Conservation (phyloP, 306 rosid species). For the Cucurbita ficifolia region DNA sequence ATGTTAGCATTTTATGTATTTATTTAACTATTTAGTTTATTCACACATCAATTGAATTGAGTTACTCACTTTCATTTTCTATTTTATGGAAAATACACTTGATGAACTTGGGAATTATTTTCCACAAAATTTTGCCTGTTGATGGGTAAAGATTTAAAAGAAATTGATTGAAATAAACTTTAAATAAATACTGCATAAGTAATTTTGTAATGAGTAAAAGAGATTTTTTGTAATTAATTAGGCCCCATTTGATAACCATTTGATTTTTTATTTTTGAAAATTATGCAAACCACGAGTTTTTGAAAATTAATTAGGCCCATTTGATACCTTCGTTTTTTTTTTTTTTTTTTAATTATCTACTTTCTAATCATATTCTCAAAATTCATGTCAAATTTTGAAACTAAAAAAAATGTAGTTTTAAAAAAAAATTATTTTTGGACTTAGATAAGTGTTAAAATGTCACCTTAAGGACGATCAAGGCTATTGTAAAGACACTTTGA, state of each 20-base stretch:
- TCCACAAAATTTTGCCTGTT: neutral
- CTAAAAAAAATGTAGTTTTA: neutral
- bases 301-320: neutral
- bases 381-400: neutral
- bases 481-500: too few species aligned
- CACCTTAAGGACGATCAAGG: too few species aligned
- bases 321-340: too few species aligned
- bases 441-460: neutral
- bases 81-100: neutral
- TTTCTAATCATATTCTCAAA: neutral
- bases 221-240: neutral
- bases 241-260: neutral
- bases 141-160: neutral
- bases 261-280: too few species aligned
- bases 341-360: neutral
- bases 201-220: neutral
- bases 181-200: neutral
- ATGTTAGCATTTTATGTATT: neutral
- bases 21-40: neutral
- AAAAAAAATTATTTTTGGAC: too few species aligned
- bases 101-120: neutral
- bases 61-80: neutral
- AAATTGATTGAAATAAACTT: neutral
- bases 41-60: neutral
- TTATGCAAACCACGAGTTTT: too few species aligned